phyloP scores from a whole-genome alignment of 768 basidiomycete species.

The Leucocoprinus sp. region DNA sequence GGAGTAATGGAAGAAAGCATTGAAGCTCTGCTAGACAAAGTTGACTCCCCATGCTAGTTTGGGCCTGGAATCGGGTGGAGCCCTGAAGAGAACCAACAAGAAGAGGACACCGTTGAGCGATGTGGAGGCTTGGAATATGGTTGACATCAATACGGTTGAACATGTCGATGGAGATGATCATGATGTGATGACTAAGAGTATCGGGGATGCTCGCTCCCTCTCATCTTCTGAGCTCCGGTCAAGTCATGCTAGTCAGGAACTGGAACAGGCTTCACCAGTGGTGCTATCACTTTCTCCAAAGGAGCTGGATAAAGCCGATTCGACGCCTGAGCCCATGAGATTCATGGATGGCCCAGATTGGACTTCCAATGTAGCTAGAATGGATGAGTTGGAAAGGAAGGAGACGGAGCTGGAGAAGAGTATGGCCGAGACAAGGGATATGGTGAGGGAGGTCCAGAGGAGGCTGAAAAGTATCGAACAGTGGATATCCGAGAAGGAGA shows the following conservation, averaged over 20 bases:
- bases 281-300: not conserved
- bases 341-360: not conserved
- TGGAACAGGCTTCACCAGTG: not conserved
- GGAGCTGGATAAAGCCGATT: not conserved
- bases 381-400: not conserved
- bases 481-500: not conserved
- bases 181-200: not conserved
- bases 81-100: not conserved
- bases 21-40: conserved; percentile 2
- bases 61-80: not conserved
- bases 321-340: not conserved
- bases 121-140: conserved; percentile 10
- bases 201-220: conserved; percentile 6
- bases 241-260: no score
- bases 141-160: conserved; percentile 8
- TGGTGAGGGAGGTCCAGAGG: not conserved
- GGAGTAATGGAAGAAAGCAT: not conserved
- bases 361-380: not conserved
- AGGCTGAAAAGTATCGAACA: not conserved
- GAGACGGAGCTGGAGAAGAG: conserved; percentile 1
- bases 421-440: not conserved
- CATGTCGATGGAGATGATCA: conserved; percentile 3
- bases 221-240: not conserved
- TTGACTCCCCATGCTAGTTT: not conserved
- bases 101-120: conserved; percentile 8